Conservation (phyloP, 2,329 filamentous ascomycete genomes). For the Xylaria multiplex region DNA sequence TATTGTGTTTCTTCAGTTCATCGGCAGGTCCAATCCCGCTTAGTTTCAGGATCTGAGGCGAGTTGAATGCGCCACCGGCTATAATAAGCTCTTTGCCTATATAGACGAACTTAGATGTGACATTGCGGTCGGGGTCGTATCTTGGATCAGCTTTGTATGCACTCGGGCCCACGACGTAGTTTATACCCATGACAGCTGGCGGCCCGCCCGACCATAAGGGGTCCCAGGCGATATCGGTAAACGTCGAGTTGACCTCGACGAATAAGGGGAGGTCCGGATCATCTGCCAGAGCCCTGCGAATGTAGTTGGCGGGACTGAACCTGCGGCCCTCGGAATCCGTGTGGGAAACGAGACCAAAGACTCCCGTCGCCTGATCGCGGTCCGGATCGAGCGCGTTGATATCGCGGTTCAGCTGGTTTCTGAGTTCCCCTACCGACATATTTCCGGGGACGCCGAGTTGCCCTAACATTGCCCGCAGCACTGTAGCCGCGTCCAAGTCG, state of each 20-base stretch:
- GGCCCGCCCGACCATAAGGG: slow-evolving; percentile 34
- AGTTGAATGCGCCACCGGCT: slow-evolving; percentile 62
- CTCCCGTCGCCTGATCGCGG: slow-evolving; percentile 39
- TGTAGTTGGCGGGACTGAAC: slow-evolving; percentile 40
- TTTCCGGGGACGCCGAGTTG: slow-evolving; percentile 33
- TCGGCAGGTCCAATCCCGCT: slow-evolving; percentile 55
- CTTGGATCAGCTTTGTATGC: slow-evolving; percentile 42
- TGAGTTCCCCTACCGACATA: slow-evolving; percentile 37
- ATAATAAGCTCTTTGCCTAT: slow-evolving; percentile 58
- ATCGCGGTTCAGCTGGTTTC: slow-evolving; percentile 37
- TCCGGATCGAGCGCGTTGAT: slow-evolving; percentile 37
- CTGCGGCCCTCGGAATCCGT: slow-evolving; percentile 34
- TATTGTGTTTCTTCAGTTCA: slow-evolving; percentile 51
- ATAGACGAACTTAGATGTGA: slow-evolving; percentile 50
- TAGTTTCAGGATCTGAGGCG: slow-evolving; percentile 61
- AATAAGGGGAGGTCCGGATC: slow-evolving; percentile 38
- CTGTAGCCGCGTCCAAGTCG: slow-evolving; percentile 33
- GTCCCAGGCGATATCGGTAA: slow-evolving; percentile 42
- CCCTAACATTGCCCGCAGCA: slow-evolving; percentile 36
- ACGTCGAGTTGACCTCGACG: slow-evolving; percentile 35
- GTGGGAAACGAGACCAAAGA: slow-evolving; percentile 42
- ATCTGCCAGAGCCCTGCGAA: slow-evolving; percentile 37
- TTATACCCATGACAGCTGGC: slow-evolving; percentile 40
- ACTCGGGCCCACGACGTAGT: slow-evolving; percentile 39
- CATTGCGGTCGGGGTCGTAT: slow-evolving; percentile 40